Evolutionary conservation across 768 basidiomycete species (phyloP).

Genomic region (Kwoniella sp.): DNA sequence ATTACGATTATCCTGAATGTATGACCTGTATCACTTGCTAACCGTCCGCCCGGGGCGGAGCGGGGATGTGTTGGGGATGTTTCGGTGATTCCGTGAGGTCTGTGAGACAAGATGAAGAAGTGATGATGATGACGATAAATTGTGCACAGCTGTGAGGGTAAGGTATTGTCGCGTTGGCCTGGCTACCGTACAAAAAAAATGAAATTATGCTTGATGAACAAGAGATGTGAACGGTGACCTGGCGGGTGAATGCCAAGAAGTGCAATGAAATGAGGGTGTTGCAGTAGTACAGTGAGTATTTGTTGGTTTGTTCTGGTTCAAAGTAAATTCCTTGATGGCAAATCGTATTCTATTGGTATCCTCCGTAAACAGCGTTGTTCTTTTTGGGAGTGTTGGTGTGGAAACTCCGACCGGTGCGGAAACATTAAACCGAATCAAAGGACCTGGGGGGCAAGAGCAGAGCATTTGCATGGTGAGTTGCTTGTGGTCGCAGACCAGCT

Average conservation of each 20-base stretch:
- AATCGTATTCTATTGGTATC: too few species aligned
- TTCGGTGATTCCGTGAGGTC: neutral
- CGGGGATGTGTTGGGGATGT: neutral
- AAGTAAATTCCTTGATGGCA: neutral
- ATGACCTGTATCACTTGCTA: too few species aligned
- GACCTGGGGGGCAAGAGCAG: neutral
- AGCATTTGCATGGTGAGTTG: too few species aligned
- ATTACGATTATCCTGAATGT: neutral
- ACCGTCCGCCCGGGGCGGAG: too few species aligned
- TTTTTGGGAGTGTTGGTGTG: neutral
- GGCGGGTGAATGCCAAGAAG: neutral
- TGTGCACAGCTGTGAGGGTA: conserved; percentile 1
- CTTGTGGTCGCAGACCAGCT: too few species aligned
- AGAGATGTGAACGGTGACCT: neutral
- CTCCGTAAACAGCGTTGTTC: too few species aligned
- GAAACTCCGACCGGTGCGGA: conserved; percentile 2
- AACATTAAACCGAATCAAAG: neutral
- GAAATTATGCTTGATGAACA: neutral
- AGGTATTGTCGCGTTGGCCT: too few species aligned
- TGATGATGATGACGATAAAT: neutral
- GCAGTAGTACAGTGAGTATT: too few species aligned
- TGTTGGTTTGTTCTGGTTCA: neutral
- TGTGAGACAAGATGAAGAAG: neutral
- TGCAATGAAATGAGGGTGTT: conserved; percentile 1
- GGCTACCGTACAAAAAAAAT: too few species aligned